A percentile compares a stretch with the other conserved stretches of the same genome.
phyloP scores from a whole-genome alignment of 108 stramenopile species.

The Cyclotella choctawhatcheeana region DNA sequence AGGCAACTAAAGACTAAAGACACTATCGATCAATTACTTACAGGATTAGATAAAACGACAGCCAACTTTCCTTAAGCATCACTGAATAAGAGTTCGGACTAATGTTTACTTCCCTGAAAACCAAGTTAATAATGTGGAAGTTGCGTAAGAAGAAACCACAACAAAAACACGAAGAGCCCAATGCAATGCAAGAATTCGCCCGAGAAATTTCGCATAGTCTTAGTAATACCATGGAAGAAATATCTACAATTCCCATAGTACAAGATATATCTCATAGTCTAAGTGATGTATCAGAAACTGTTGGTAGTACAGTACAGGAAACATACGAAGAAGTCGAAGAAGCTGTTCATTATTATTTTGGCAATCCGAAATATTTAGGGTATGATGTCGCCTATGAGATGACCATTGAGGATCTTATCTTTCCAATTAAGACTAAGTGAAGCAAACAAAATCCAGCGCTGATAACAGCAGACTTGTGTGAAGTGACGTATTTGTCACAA shows the following conservation, averaged over 20 bases:
- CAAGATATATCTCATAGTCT: too few relatives aligned
- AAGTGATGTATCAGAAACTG: neutral
- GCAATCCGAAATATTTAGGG: neutral
- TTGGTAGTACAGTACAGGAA: neutral
- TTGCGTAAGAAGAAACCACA: constrained; percentile 6
- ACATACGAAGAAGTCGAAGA: neutral
- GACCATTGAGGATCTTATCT: constrained; percentile 1
- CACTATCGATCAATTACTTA: neutral
- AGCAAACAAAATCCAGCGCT: neutral
- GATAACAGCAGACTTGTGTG: neutral
- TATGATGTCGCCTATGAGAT: constrained; percentile 1
- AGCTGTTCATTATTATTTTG: constrained; percentile 6
- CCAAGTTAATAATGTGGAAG: neutral
- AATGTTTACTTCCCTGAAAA: neutral
- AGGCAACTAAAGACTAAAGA: neutral
- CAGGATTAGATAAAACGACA: neutral
- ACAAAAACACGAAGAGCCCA: neutral
- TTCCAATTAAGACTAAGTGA: neutral
- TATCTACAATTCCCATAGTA: neutral
- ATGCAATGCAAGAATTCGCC: neutral
- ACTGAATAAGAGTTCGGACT: neutral
- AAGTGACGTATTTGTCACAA: neutral
- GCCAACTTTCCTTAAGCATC: neutral
- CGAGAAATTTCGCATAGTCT: too few relatives aligned
- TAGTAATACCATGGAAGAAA: too few relatives aligned